Evolutionary conservation across 1,139 yeast genomes (phyloP).

Genomic region (Diutina sp.): DNA sequence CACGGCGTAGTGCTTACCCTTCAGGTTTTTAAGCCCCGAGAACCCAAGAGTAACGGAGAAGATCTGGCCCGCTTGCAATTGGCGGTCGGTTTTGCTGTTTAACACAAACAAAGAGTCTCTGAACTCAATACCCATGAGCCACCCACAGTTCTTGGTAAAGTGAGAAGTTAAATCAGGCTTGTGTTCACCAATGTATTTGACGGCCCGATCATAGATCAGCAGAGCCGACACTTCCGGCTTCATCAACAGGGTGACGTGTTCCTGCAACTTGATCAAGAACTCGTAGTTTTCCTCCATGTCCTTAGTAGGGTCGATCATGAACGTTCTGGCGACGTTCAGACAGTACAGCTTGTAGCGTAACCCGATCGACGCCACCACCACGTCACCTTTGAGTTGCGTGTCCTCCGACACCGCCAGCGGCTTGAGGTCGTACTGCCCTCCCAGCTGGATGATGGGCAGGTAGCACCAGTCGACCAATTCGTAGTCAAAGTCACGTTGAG

Average conservation of each 20-base stretch:
- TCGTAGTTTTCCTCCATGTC: slow-evolving; percentile 74
- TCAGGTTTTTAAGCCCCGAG: slow-evolving; percentile 39
- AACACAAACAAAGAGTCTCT: slow-evolving; percentile 70
- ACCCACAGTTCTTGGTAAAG: slow-evolving; percentile 78
- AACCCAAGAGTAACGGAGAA: slow-evolving; percentile 73
- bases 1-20: slow-evolving; percentile 48
- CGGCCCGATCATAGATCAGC: slow-evolving; percentile 52
- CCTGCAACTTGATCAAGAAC: slow-evolving; percentile 56
- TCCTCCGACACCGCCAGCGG: slow-evolving; percentile 75
- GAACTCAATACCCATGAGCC: slow-evolving; percentile 84
- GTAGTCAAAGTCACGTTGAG: slow-evolving; percentile 48
- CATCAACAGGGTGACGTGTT: slow-evolving; percentile 40
- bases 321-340: slow-evolving; percentile 79
- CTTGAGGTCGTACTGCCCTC: slow-evolving; percentile 71
- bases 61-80: slow-evolving; percentile 59
- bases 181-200: slow-evolving; percentile 42
- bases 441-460: slow-evolving; percentile 84
- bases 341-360: slow-evolving; percentile 83
- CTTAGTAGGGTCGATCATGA: slow-evolving; percentile 78
- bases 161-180: slow-evolving; percentile 52
- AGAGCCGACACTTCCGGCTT: slow-evolving; percentile 59
- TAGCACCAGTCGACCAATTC: slow-evolving; percentile 88
- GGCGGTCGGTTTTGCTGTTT: slow-evolving; percentile 62
- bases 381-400: slow-evolving; percentile 54
- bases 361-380: slow-evolving; percentile 75